These are phyloP conservation scores for Metschnikowia proteae DNA, from an alignment of 805 yeast species.

Conservation along the genomic window DNA sequence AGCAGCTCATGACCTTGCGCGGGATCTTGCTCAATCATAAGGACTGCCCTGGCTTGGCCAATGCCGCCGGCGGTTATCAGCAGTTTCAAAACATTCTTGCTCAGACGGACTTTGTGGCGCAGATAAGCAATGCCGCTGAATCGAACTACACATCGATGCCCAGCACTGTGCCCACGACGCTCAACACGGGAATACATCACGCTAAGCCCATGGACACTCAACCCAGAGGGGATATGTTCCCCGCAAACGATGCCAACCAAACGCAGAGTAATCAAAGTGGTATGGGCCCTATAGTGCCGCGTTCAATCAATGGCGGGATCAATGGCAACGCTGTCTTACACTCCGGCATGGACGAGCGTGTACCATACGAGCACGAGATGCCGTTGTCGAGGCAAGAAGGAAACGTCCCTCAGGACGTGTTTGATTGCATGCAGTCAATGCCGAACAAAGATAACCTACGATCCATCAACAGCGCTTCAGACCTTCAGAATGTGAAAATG, in stretches of 20 bases:
- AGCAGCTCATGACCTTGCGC: conserved; percentile 51
- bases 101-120: conserved; percentile 29
- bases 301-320: not conserved
- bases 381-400: not conserved
- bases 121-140: conserved; percentile 22
- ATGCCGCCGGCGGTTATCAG: conserved; percentile 46
- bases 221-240: conserved; percentile 1
- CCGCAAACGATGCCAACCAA: not conserved
- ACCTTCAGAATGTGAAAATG: conserved; percentile 22
- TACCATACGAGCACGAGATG: conserved; percentile 2
- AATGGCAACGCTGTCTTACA: not conserved
- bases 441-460: conserved; percentile 18
- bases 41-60: conserved; percentile 42
- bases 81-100: conserved; percentile 41
- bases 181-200: conserved; percentile 14
- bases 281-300: not conserved
- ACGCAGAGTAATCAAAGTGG: not conserved
- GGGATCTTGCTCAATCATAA: conserved; percentile 48
- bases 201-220: conserved; percentile 1
- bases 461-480: conserved; percentile 32
- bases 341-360: conserved; percentile 1
- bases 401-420: not conserved
- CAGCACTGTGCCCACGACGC: conserved; percentile 39
- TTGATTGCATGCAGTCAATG: not conserved
- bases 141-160: conserved; percentile 30